Conservation (phyloP, 139 green algal genomes). For the Chlorella sp. region DNA sequence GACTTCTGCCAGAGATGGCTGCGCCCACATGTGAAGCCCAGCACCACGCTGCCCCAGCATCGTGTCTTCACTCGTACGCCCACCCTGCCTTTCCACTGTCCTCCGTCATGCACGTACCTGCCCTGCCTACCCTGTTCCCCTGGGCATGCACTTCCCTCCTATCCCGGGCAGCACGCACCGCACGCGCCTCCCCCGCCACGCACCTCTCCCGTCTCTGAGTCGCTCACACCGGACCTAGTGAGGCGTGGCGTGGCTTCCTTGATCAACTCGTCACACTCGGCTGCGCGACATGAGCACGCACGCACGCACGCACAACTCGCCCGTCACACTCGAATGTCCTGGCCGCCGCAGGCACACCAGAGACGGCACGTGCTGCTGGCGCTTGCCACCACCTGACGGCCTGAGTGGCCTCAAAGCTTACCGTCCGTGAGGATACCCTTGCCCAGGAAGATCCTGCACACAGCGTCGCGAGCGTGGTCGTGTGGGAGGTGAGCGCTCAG, state of each 20-base stretch:
- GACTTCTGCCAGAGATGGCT: too few species aligned
- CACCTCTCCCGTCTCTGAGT: background rate
- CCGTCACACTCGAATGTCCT: background rate
- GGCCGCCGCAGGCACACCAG: background rate
- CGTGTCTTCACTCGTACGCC: too few species aligned
- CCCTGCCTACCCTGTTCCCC: too few species aligned
- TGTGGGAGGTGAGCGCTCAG: too few species aligned
- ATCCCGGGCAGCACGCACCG: background rate
- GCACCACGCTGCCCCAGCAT: too few species aligned
- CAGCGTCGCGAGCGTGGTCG: background rate
- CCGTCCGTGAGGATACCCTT: background rate
- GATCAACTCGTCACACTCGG: background rate
- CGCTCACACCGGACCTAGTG: background rate
- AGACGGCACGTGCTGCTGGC: background rate
- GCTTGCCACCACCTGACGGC: background rate
- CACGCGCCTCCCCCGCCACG: background rate
- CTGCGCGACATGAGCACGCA: background rate
- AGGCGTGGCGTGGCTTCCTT: background rate
- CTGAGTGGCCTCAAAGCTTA: background rate
- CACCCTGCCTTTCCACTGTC: too few species aligned
- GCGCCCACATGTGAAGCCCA: too few species aligned
- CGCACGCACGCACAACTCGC: background rate
- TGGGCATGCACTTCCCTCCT: too few species aligned
- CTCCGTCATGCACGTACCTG: too few species aligned
- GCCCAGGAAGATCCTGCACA: constrained; percentile 3